A percentile compares a stretch with the other conserved stretches of the same genome.
Evolutionary conservation across 345 rosid species (phyloP).

Genomic region (Raphanus raphanistrum): DNA sequence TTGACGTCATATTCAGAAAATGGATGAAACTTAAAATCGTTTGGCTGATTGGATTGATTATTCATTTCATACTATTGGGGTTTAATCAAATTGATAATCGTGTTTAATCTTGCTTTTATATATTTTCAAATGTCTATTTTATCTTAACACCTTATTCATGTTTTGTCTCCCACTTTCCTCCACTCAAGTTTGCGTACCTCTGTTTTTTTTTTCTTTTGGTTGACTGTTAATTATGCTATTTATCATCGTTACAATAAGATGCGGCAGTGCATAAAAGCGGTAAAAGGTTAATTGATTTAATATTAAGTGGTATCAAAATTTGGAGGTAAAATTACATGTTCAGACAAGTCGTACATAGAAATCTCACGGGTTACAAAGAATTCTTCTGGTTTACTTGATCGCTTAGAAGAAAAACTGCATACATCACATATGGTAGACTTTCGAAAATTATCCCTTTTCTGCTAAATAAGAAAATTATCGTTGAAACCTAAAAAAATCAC

Average conservation of each 20-base stretch:
- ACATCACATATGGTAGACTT: background rate
- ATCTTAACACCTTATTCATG: slow-evolving; percentile 24
- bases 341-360: background rate
- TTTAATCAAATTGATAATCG: slow-evolving; percentile 29
- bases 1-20: slow-evolving; percentile 12
- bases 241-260: slow-evolving; percentile 5
- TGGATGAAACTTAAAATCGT: slow-evolving; percentile 9
- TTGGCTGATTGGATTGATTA: slow-evolving; percentile 21
- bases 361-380: background rate
- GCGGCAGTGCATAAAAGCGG: background rate
- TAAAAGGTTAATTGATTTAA: background rate
- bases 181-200: background rate
- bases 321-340: background rate
- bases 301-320: background rate
- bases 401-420: background rate
- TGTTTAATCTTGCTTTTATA: slow-evolving; percentile 9
- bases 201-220: background rate
- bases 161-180: slow-evolving; percentile 27
- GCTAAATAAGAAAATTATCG: background rate
- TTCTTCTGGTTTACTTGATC: background rate
- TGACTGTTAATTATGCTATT: background rate
- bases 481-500: no score
- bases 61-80: background rate
- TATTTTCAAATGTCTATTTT: background rate
- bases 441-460: no score